A percentile compares a stretch with the other conserved stretches of the same genome.
Conservation (phyloP, 176 grass and related monocot genomes). For the Avena insularis region DNA sequence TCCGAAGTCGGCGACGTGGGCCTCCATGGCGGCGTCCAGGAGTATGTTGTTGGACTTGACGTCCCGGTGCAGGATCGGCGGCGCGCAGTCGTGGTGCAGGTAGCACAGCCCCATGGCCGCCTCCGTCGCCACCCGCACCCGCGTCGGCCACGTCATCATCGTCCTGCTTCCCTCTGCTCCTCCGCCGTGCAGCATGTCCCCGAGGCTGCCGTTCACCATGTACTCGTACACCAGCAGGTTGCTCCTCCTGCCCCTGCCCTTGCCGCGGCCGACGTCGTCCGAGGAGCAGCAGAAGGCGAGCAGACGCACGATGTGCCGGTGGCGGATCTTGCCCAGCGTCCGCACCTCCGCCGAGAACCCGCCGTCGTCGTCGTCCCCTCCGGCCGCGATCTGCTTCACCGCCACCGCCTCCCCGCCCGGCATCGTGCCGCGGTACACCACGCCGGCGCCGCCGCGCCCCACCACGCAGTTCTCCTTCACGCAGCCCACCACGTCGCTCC, state of each 20-base stretch:
- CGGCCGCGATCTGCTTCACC: constrained; percentile 66
- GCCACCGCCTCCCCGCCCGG: constrained; percentile 69
- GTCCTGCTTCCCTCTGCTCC: not conserved
- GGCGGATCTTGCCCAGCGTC: constrained; percentile 76
- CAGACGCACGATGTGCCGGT: constrained; percentile 79
- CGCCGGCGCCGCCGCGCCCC: constrained; percentile 71
- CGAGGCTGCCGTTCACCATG: constrained; percentile 77
- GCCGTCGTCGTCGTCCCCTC: constrained; percentile 49
- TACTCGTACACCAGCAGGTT: constrained; percentile 87
- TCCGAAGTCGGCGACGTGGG: constrained; percentile 84
- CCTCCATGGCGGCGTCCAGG: constrained; percentile 62
- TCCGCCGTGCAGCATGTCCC: constrained; percentile 61
- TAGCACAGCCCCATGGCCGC: constrained; percentile 80
- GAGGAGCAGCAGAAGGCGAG: constrained; percentile 64
- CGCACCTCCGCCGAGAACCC: constrained; percentile 81
- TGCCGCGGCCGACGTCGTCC: not conserved
- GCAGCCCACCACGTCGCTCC: constrained; percentile 66
- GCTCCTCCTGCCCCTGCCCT: not conserved
- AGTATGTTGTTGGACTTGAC: constrained; percentile 91
- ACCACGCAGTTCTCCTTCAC: constrained; percentile 78
- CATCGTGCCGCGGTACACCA: constrained; percentile 76
- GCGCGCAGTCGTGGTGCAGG: constrained; percentile 87
- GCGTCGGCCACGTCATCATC: constrained; percentile 56
- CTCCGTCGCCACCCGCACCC: constrained; percentile 75
- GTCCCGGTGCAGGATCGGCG: constrained; percentile 80